A percentile compares a stretch with the other conserved stretches of the same genome.
These are phyloP conservation scores for Sclerotinia glacialis DNA, from an alignment of 2,329 filamentous ascomycete species.

Conservation along the genomic window DNA sequence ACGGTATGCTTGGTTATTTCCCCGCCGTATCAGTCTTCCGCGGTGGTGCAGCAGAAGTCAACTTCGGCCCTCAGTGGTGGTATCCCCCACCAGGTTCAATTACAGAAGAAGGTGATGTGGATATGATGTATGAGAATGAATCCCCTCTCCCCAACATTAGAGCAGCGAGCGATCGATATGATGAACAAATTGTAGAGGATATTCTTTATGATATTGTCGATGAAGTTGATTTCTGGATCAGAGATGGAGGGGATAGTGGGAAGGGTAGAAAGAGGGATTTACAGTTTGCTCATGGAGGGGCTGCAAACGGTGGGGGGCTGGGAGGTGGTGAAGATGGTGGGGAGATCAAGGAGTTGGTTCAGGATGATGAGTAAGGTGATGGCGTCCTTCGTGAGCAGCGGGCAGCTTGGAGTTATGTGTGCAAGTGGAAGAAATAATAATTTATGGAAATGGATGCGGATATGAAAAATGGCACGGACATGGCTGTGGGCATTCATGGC, in stretches of 20 bases:
- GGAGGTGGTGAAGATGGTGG: conserved; percentile 39
- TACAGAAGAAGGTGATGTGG: conserved; percentile 46
- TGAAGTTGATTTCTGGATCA: conserved; percentile 85
- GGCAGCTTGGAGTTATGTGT: not conserved
- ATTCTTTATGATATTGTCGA: conserved; percentile 90
- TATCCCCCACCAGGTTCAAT: conserved; percentile 65
- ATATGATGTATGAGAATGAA: conserved; percentile 46
- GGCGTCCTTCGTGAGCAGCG: too few species aligned
- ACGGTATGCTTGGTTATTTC: conserved; percentile 94
- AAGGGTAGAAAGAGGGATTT: conserved; percentile 31
- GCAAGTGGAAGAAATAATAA: not conserved
- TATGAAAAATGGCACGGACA: not conserved
- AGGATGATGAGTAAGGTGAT: conserved; percentile 50
- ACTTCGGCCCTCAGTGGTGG: conserved; percentile 95
- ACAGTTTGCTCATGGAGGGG: conserved; percentile 27
- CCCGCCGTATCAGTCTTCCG: conserved; percentile 90
- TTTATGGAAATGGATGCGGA: not conserved
- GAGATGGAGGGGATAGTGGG: conserved; percentile 45
- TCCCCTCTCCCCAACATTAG: conserved; percentile 32
- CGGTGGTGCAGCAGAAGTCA: conserved; percentile 86
- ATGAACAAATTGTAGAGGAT: conserved; percentile 93
- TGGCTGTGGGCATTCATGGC: not conserved
- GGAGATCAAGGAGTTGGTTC: conserved; percentile 64
- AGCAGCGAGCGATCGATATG: conserved; percentile 74
- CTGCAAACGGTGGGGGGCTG: conserved; percentile 27